Percentiles rank a stretch among this genome's conserved stretches.
Evolutionary conservation across 1,139 yeast genomes (phyloP).

Genomic region (Komagataea norvegica): DNA sequence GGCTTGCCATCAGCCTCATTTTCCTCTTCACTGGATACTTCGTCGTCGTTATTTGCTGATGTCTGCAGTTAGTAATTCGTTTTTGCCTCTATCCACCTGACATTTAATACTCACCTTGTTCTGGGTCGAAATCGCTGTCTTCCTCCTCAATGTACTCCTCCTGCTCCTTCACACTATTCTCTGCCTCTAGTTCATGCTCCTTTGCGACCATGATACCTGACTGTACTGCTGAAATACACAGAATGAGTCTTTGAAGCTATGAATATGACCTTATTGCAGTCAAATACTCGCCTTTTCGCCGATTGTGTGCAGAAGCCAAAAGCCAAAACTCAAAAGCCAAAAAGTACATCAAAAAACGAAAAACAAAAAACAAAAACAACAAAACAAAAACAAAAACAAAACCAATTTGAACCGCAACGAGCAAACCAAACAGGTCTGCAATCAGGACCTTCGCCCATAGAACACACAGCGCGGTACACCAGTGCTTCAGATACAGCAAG

Average conservation of each 20-base stretch:
- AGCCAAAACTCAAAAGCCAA: no score
- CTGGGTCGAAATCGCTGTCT: slow-evolving; percentile 61
- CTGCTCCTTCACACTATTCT: slow-evolving; percentile 24
- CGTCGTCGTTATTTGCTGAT: slow-evolving; percentile 19
- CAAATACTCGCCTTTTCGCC: no score
- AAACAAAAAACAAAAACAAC: slow-evolving; percentile 1
- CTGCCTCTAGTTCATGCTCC: slow-evolving; percentile 1
- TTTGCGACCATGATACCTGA: background rate
- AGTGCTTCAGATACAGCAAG: no score
- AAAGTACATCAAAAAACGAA: background rate
- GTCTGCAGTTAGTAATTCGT: slow-evolving; percentile 5
- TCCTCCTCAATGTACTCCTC: slow-evolving; percentile 55
- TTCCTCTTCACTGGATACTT: slow-evolving; percentile 23
- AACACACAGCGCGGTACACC: no score
- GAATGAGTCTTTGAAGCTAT: no score
- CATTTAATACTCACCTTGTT: slow-evolving; percentile 18
- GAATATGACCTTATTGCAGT: no score
- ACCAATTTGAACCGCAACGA: background rate
- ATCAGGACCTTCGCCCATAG: no score
- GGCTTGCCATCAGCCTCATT: slow-evolving; percentile 11
- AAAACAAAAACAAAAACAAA: slow-evolving; percentile 2
- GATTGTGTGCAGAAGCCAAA: no score
- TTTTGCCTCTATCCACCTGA: slow-evolving; percentile 8
- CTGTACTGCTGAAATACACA: no score
- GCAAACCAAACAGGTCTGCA: background rate